Evolutionary conservation across 352 stramenopile species (phyloP).

Genomic region (Globisporangium acanthophoron): DNA sequence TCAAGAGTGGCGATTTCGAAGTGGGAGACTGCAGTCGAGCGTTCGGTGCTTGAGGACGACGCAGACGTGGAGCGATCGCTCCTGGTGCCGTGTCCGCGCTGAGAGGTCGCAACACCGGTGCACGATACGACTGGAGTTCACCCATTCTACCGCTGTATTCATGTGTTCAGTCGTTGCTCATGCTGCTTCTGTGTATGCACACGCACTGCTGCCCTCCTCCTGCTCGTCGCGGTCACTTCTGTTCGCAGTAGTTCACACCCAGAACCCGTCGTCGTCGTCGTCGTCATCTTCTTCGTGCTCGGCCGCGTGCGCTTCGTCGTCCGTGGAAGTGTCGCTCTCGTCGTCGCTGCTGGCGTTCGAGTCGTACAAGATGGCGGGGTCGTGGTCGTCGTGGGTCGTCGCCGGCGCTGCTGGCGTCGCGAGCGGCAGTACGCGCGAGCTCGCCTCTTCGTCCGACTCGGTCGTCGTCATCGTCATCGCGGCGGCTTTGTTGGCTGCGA

Average conservation of each 20-base stretch:
- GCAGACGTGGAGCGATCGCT: not conserved
- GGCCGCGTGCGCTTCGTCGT: constrained; percentile 1
- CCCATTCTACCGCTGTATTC: not conserved
- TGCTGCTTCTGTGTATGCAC: not conserved
- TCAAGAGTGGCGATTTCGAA: not conserved
- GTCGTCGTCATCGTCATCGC: constrained; percentile 8
- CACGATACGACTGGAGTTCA: not conserved
- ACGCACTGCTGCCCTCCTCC: not conserved
- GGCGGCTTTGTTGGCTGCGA: constrained; percentile 38
- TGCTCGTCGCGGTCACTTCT: not conserved
- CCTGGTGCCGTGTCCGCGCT: not conserved
- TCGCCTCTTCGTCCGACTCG: constrained; percentile 1
- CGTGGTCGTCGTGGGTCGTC: not conserved
- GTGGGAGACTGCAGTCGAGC: not conserved
- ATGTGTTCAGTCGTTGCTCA: not conserved
- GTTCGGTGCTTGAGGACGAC: not conserved
- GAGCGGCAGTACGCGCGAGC: not conserved
- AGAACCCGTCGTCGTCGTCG: constrained; percentile 12
- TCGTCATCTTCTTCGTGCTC: constrained; percentile 3
- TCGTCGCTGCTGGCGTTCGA: constrained; percentile 8
- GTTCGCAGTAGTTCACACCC: not conserved
- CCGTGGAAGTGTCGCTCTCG: constrained; percentile 8
- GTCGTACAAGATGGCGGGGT: constrained; percentile 3
- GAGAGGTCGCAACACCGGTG: not conserved
- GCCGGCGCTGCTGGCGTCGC: not conserved